Evolutionary conservation across 2,329 filamentous ascomycete genomes (phyloP), one percentile per base, ranked within the genome.

Genomic region (Cladosporium sp.): DNA sequence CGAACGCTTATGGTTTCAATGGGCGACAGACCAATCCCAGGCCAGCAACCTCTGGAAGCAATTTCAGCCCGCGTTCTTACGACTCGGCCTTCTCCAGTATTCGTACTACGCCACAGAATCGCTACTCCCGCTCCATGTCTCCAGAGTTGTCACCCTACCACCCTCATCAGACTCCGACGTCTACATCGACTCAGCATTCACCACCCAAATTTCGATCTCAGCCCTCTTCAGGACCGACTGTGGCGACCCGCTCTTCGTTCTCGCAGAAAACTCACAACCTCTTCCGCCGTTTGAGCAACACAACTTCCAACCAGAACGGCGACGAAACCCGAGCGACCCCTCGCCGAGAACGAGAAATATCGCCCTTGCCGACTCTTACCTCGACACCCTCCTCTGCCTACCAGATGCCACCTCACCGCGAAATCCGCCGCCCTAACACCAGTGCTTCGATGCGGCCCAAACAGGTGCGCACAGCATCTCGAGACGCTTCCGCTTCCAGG

Each of bases 231-330:
- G 26, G 34, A 21, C 46, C 58, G 16, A 48, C 28, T 14, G 25
- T 53, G 18, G 18, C 63, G 23, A 25, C 25, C 28, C 56, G 63
- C 63, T 59, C 56, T 16, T 65, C 63, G 10, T 53, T 65, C 64
- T 26, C 57, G 16, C 75, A 76, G 62, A 72, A 70, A 60, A 74
- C 73, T 14, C 73, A 73, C 39, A 68, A 66, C 34, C 68, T 77
- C 58, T 72, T 77, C 67, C 70, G 75, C 39, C 74, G 75, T 25
- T 70, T 75, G 64, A 75, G 70, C 64, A 54, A 54, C 49, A 30
- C 30, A 10, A 64, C 32, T 46, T 34, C 25, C 13, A 58, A 32
- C 13, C 28, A 54, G 14, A 54, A 21, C 26, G 28, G 18, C 26
- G 28, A 54, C 5, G 51, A 30, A 23, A 5, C 51, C 8, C 51